Base-by-base conservation (phyloP, 208 protist genomes). In the Wallacemonas collosoma region DNA sequence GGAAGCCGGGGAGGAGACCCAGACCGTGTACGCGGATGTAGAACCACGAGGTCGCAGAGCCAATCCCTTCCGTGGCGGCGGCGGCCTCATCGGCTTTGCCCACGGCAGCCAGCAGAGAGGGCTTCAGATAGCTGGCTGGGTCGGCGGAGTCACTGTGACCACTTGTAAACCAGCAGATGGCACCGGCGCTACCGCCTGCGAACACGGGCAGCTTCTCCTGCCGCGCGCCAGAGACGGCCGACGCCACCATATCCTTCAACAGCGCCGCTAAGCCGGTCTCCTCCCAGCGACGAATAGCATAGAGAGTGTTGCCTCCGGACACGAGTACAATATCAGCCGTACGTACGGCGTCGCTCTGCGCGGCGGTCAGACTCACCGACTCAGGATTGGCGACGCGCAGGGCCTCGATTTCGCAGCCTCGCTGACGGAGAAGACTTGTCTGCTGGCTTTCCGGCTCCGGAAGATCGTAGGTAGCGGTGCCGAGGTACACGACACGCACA, bases 91-190 rank as follows among this genome's bases (percentile, higher is more conserved):
- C 67, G 12, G 58, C 60, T 70, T 73, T 77, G 35, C 61, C 63
- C 51, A 74, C 47, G 17, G 58, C 78, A 62, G 26, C 7, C 62
- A 72, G 64, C 44, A 93, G 60, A 68, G 85, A 87, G 3, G 89
- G 53, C 68, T 84, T 71, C 2, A 85, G 75, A 69, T 90, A 97
- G 36, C 89, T 93, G 1, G 78, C 48, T 11, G 94, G 92, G 74
- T 98, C 85, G 11, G 90, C 91, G 0, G 89, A 95, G 82, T 98
- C 94, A 71, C 90, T 95, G 82, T 98, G 94, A 1, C 90, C 91
- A 1, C 80, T 77, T 11, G 90, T 91, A 70, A 97, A 98, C 90
- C 90, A 98, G 70, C 90, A 95, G 63, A 97, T 95, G 4, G 91
- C 93, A 0, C 93, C 93, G 0, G 93, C 93, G 68, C 90, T 95